These are phyloP conservation scores for Botrytis deweyae DNA, from an alignment of 2,329 filamentous ascomycete species.

Conservation along the genomic window DNA sequence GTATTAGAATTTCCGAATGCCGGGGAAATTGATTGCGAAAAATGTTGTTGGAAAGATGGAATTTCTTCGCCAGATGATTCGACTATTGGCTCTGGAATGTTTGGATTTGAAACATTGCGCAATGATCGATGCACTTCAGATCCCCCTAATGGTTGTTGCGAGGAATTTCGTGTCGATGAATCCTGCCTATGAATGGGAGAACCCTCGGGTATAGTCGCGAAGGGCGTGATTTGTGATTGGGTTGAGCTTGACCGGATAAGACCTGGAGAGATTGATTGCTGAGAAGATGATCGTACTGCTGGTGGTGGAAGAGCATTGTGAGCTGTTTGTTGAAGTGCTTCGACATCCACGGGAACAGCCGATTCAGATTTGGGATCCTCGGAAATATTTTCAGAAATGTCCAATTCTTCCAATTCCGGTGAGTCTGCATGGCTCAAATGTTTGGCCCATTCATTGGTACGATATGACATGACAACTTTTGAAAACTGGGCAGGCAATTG, in stretches of 20 bases:
- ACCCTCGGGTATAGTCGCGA: background rate
- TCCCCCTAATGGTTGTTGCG: slow-evolving; percentile 12
- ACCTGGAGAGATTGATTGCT: slow-evolving; percentile 24
- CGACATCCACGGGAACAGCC: slow-evolving; percentile 61
- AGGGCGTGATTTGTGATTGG: slow-evolving; percentile 23
- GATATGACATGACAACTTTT: slow-evolving; percentile 75
- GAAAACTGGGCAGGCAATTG: slow-evolving; percentile 70
- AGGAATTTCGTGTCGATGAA: background rate
- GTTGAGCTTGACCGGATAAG: slow-evolving; percentile 28
- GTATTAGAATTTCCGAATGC: slow-evolving; percentile 42
- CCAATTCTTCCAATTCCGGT: slow-evolving; percentile 63
- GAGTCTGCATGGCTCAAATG: slow-evolving; percentile 76
- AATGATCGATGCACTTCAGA: slow-evolving; percentile 24
- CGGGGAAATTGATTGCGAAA: slow-evolving; percentile 27
- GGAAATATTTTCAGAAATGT: slow-evolving; percentile 46
- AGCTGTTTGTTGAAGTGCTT: slow-evolving; percentile 64
- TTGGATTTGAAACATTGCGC: slow-evolving; percentile 40
- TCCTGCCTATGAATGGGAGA: background rate
- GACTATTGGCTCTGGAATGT: slow-evolving; percentile 38
- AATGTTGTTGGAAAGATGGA: background rate
- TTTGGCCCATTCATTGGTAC: slow-evolving; percentile 96
- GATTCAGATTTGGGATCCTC: slow-evolving; percentile 48
- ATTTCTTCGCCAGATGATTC: slow-evolving; percentile 41
- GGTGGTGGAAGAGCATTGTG: slow-evolving; percentile 26
- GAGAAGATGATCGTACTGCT: slow-evolving; percentile 28